phyloP scores from a whole-genome alignment of 116 monocot species.

The Thalassia testudinum region DNA sequence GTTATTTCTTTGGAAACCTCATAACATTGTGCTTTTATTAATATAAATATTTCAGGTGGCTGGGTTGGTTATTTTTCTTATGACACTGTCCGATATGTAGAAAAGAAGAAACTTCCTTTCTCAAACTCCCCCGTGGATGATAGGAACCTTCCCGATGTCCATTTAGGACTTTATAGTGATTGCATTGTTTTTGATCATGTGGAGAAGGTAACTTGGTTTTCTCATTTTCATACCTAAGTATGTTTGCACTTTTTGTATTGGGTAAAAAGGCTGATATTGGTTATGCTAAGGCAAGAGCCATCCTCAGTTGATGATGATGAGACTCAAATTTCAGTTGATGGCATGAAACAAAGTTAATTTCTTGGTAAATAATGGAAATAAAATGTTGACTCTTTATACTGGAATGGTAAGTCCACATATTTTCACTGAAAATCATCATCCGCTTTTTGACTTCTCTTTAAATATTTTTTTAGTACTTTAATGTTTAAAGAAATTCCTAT shows the following conservation, averaged over 20 bases:
- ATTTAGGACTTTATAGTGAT: slow-evolving; percentile 79
- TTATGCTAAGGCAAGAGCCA: too few species aligned
- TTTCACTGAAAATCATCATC: too few species aligned
- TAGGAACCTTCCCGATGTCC: slow-evolving; percentile 75
- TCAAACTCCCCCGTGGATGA: slow-evolving; percentile 63
- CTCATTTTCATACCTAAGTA: background rate
- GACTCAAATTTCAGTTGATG: too few species aligned
- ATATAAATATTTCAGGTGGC: slow-evolving; percentile 38
- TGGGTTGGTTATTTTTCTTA: slow-evolving; percentile 97
- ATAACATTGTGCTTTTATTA: background rate
- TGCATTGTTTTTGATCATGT: slow-evolving; percentile 93
- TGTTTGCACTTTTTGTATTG: too few species aligned
- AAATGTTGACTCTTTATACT: background rate
- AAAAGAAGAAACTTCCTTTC: slow-evolving; percentile 84
- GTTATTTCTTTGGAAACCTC: background rate
- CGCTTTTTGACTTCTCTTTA: too few species aligned
- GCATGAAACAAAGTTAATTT: too few species aligned
- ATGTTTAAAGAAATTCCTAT: too few species aligned
- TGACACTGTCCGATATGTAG: slow-evolving; percentile 81
- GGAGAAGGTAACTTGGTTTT: slow-evolving; percentile 53
- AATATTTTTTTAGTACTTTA: too few species aligned
- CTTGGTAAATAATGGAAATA: too few species aligned
- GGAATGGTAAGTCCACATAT: too few species aligned
- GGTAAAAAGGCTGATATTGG: too few species aligned
- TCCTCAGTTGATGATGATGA: too few species aligned